A percentile compares a stretch with the other conserved stretches of the same genome.
These are phyloP conservation scores for Vitis cinerea DNA, from an alignment of 164 flowering plant genomes.

Conservation along the genomic window DNA sequence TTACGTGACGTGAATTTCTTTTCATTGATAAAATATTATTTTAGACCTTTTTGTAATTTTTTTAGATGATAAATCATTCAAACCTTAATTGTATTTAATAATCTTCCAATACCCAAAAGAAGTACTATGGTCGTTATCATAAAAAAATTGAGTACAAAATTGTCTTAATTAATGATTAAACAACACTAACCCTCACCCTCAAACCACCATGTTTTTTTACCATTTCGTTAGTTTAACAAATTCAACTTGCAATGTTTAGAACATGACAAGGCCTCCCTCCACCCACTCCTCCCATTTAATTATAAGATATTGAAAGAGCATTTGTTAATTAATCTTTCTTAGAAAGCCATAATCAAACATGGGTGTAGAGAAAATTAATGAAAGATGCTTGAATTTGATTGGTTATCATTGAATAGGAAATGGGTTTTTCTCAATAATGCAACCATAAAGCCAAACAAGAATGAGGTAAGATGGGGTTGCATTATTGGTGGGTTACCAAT, in stretches of 20 bases:
- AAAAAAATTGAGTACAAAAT: background rate
- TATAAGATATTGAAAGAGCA: background rate
- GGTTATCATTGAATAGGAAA: background rate
- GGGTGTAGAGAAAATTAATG: background rate
- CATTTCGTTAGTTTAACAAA: background rate
- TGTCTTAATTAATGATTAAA: background rate
- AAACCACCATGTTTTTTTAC: background rate
- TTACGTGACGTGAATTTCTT: no score
- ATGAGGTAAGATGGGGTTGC: slow-evolving; percentile 15
- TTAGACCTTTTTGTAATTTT: no score
- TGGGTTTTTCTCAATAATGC: background rate
- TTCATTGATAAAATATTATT: no score
- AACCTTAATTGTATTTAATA: no score
- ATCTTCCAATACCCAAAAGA: no score
- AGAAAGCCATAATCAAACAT: no score
- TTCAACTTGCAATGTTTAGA: no score
- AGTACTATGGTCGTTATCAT: background rate
- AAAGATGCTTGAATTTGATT: background rate
- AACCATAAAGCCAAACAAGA: background rate
- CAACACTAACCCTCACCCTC: background rate
- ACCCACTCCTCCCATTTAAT: background rate
- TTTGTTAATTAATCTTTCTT: no score
- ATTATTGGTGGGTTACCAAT: background rate
- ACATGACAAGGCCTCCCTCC: no score
- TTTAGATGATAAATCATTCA: no score